Conservation (phyloP, 2,329 filamentous ascomycete species). For the Aspergillus niger region DNA sequence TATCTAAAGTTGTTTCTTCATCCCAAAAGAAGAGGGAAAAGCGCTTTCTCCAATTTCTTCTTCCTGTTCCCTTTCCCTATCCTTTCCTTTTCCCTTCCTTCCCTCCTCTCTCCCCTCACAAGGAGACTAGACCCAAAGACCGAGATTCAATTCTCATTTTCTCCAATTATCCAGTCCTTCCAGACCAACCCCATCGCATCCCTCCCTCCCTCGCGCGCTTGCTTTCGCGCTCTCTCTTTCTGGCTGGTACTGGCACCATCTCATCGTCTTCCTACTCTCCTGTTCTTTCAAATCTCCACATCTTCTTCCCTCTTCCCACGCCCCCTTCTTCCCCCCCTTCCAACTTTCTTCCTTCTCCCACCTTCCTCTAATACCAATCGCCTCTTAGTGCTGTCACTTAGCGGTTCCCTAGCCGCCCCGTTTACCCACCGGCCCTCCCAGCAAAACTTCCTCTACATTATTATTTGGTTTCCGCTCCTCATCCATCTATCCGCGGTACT, state of each 20-base stretch:
- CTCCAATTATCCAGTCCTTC: neutral
- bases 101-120: slow-evolving; percentile 9
- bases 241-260: neutral
- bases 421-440: slow-evolving; percentile 17
- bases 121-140: no score
- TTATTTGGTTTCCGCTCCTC: slow-evolving; percentile 14
- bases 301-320: slow-evolving; percentile 8
- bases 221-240: no score
- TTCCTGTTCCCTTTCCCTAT: neutral
- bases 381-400: slow-evolving; percentile 19
- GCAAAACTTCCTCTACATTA: slow-evolving; percentile 6
- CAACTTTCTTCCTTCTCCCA: slow-evolving; percentile 21
- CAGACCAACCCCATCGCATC: slow-evolving; percentile 18
- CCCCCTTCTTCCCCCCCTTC: slow-evolving; percentile 16
- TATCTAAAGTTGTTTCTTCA: neutral
- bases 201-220: neutral
- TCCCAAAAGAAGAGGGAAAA: neutral
- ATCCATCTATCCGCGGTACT: slow-evolving; percentile 13
- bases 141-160: neutral
- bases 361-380: slow-evolving; percentile 9
- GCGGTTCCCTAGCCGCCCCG: slow-evolving; percentile 3
- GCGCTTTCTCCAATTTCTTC: neutral
- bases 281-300: slow-evolving; percentile 13
- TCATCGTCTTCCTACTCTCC: slow-evolving; percentile 14
- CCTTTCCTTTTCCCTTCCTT: slow-evolving; percentile 12